Evolutionary conservation across 2,329 filamentous ascomycete genomes (phyloP), one percentile per base, ranked within the genome.

Genomic region (Teratosphaeriaceae sp.): DNA sequence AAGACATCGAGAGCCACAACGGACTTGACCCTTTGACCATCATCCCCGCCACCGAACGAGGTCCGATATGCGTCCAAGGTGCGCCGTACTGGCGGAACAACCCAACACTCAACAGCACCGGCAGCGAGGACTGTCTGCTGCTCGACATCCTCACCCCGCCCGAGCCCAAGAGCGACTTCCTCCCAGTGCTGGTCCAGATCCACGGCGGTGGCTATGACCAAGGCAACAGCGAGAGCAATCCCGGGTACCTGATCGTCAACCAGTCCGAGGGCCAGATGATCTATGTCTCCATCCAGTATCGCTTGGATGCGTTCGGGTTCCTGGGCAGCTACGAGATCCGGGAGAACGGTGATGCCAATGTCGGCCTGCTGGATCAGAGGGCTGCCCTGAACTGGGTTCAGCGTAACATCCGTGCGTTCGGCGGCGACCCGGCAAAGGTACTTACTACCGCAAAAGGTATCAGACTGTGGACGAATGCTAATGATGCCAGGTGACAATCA

Each of bases 331-430:
- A 47, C 58, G 69, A 61, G 50, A 56, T 75, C 30, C 57, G 51
- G 19, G 49, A 45, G 12, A 50, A 56, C 30, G 70, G 72, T 3
- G 63, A 64, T 30, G 66, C 70, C 3, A 88, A 87, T 53, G 61
- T 82, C 16, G 83, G 83, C 1, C 63, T 84, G 47, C 69, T 72
- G 49, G 81, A 85, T 54, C 80, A 84, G 61, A 69, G 73, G 47
- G 54, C 73, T 15, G 66, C 77, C 12, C 65, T 84, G 21, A 61
- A 68, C 42, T 84, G 80, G 80, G 72, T 84, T 20, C 66, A 69
- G 47, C 64, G 71, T 18, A 81, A 82, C 58, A 75, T 80, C 40
- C 69, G 58, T 5, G 63, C 61, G 3, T 80, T 84, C 61, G 79
- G 79, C 0, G 80, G 80, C 1, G 73, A 84, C 53, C 66, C 40